A percentile compares a stretch with the other conserved stretches of the same genome.
phyloP scores from a whole-genome alignment of 306 rosid species.

The Parietaria judaica region DNA sequence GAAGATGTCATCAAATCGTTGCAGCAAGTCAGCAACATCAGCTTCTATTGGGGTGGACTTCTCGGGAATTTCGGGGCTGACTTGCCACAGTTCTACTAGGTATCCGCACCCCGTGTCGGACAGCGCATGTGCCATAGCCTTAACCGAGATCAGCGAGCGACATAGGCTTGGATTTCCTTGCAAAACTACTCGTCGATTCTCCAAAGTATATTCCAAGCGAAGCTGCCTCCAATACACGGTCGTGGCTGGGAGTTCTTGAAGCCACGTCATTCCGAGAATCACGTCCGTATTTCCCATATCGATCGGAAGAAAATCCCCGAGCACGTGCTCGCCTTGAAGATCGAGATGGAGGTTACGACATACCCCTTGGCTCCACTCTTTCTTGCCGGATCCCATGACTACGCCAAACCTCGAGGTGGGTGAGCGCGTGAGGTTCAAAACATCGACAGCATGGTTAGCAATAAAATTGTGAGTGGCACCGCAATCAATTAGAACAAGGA shows the following conservation, averaged over 20 bases:
- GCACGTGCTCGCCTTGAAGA: not conserved
- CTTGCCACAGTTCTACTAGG: too few species aligned
- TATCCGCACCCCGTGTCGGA: too few species aligned
- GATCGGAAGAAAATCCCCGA: not conserved
- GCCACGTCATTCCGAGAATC: not conserved
- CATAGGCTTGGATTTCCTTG: too few species aligned
- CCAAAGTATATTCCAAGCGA: too few species aligned
- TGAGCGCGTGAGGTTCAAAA: not conserved
- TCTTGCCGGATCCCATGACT: not conserved
- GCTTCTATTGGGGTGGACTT: too few species aligned
- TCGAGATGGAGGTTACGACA: not conserved
- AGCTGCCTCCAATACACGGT: not conserved
- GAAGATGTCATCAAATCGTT: too few species aligned
- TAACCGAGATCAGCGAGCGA: too few species aligned
- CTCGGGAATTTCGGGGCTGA: too few species aligned
- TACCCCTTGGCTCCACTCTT: not conserved
- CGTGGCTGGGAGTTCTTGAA: too few species aligned
- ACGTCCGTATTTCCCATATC: not conserved
- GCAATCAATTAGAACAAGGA: not conserved
- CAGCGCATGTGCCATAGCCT: too few species aligned
- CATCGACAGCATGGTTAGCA: not conserved
- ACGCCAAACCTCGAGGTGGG: not conserved
- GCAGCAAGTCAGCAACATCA: too few species aligned
- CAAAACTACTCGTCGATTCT: too few species aligned
- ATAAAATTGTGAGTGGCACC: slow-evolving; percentile 1